Conservation (phyloP, 208 protist genomes). For the Crithidia fasciculata region DNA sequence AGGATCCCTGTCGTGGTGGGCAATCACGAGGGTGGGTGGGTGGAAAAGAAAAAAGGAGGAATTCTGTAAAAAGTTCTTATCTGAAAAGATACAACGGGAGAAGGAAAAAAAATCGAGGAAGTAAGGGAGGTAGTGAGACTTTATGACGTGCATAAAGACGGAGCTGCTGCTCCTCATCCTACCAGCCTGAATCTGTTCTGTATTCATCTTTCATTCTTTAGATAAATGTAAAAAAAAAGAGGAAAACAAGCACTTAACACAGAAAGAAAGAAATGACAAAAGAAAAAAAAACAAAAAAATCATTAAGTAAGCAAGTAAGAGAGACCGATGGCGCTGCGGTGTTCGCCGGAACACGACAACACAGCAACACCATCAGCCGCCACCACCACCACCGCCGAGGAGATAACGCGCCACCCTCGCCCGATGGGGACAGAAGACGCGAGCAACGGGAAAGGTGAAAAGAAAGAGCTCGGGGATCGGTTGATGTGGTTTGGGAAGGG, state of each 20-base stretch:
- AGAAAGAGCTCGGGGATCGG: too few species aligned
- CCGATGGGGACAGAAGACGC: too few species aligned
- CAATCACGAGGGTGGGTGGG: too few species aligned
- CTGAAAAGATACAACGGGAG: conserved; percentile 7
- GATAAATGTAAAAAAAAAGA: neutral
- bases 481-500: too few species aligned
- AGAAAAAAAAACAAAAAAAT: neutral
- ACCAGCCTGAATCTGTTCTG: neutral
- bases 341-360: neutral
- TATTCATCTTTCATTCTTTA: conserved; percentile 1
- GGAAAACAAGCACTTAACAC: neutral
- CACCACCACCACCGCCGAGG: too few species aligned
- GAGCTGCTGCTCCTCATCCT: neutral
- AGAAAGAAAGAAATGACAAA: conserved; percentile 2
- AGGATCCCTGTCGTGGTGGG: too few species aligned
- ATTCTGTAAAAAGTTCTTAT: neutral
- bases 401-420: too few species aligned
- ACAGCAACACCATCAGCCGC: too few species aligned
- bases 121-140: neutral
- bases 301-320: neutral
- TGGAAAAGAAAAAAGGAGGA: neutral
- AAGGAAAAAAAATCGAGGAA: conserved; percentile 4
- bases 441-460: too few species aligned
- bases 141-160: neutral
- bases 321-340: neutral